These are phyloP conservation scores for Pythium myriotylum DNA, from an alignment of 352 stramenopile species.

Conservation along the genomic window DNA sequence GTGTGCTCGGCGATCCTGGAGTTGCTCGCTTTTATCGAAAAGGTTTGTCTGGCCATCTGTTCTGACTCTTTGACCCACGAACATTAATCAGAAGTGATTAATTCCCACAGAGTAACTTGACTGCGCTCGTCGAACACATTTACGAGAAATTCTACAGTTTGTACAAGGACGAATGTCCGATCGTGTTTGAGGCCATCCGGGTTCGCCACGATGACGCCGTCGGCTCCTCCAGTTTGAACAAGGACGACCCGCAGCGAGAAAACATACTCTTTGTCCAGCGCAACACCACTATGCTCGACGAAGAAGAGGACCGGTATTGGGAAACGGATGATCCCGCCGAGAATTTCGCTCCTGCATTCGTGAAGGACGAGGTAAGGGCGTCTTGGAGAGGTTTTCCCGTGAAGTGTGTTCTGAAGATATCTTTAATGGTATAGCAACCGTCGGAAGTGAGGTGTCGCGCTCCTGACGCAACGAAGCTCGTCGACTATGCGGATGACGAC, in stretches of 20 bases:
- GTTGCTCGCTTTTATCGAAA: constrained; percentile 74
- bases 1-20: constrained; percentile 79
- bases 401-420: background rate
- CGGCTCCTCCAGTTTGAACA: constrained; percentile 29
- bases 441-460: constrained; percentile 50
- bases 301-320: constrained; percentile 81
- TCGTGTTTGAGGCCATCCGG: constrained; percentile 76
- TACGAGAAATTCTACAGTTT: constrained; percentile 79
- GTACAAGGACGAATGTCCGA: constrained; percentile 68
- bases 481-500: constrained; percentile 77
- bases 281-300: constrained; percentile 48
- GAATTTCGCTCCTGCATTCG: constrained; percentile 34
- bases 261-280: constrained; percentile 59
- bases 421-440: constrained; percentile 27
- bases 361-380: constrained; percentile 49
- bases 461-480: constrained; percentile 54
- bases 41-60: constrained; percentile 33
- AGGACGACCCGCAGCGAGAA: constrained; percentile 28
- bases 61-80: too few species aligned
- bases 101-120: constrained; percentile 53
- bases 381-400: too few species aligned
- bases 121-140: constrained; percentile 73
- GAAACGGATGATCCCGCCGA: constrained; percentile 63
- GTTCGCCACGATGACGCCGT: constrained; percentile 57
- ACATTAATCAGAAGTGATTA: constrained; percentile 4